phyloP scores from a whole-genome alignment of 192 early-diverging fungal species.

The Physocladia obscura region DNA sequence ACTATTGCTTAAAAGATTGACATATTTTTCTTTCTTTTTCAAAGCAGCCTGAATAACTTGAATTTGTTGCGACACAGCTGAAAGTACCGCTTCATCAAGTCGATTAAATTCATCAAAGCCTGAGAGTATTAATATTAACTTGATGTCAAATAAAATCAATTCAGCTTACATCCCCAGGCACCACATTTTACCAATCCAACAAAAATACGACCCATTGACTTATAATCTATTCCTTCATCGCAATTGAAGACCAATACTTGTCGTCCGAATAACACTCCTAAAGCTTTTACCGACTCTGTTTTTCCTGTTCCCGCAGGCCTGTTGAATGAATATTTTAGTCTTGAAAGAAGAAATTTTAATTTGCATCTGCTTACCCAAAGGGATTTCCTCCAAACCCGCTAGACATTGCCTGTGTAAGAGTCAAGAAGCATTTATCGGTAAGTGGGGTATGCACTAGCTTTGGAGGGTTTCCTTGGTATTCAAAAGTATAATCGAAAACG shows the following conservation, averaged over 20 bases:
- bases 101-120: slow-evolving; percentile 64
- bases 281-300: slow-evolving; percentile 26
- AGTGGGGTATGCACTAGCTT: slow-evolving; percentile 61
- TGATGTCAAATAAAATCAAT: too few species aligned
- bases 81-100: slow-evolving; percentile 59
- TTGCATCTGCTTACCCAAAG: slow-evolving; percentile 40
- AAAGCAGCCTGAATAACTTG: slow-evolving; percentile 61
- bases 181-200: slow-evolving; percentile 63
- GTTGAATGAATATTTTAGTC: background rate
- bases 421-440: slow-evolving; percentile 64
- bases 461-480: slow-evolving; percentile 60
- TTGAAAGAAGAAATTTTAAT: background rate
- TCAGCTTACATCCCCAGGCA: slow-evolving; percentile 56
- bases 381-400: slow-evolving; percentile 65
- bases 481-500: slow-evolving; percentile 57
- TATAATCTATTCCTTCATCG: slow-evolving; percentile 66
- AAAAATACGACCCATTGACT: slow-evolving; percentile 65
- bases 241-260: slow-evolving; percentile 66
- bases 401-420: slow-evolving; percentile 60
- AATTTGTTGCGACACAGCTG: slow-evolving; percentile 65
- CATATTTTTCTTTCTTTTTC: slow-evolving; percentile 37
- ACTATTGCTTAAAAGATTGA: slow-evolving; percentile 45
- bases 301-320: slow-evolving; percentile 60
- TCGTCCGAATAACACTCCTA: slow-evolving; percentile 47
- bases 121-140: too few species aligned